Conservation (phyloP, 2,329 filamentous ascomycete species). For the Trichoderma pleuroti region DNA sequence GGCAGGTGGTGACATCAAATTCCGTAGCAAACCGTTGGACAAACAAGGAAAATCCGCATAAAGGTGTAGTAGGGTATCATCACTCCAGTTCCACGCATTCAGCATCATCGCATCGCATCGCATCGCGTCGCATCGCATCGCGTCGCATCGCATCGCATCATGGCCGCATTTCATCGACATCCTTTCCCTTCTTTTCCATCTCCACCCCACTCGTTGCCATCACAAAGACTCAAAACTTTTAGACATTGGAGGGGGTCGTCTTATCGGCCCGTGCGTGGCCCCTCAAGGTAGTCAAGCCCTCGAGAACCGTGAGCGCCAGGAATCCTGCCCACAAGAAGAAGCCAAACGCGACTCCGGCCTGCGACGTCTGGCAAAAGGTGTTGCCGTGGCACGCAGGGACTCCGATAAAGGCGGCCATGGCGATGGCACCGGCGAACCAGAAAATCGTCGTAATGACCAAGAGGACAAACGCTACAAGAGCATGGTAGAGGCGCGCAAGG, state of each 20-base stretch:
- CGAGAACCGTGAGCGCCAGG: constrained; percentile 45
- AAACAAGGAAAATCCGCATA: neutral
- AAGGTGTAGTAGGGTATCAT: constrained; percentile 15
- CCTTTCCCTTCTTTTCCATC: neutral
- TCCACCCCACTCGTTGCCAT: neutral
- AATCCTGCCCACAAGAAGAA: constrained; percentile 61
- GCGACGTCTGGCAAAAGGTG: constrained; percentile 54
- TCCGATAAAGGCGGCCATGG: constrained; percentile 64
- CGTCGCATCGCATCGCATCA: neutral
- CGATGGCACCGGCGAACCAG: constrained; percentile 86
- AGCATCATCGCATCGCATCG: neutral
- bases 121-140: neutral
- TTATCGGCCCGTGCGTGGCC: constrained; percentile 30
- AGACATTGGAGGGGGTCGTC: constrained; percentile 20
- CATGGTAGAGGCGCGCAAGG: constrained; percentile 58
- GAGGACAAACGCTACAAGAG: constrained; percentile 61
- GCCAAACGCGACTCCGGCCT: constrained; percentile 63
- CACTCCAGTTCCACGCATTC: neutral
- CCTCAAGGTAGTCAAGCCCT: constrained; percentile 42
- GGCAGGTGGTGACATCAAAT: neutral
- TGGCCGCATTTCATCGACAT: neutral
- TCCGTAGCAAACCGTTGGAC: neutral
- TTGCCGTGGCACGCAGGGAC: constrained; percentile 51
- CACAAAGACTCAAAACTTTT: neutral
- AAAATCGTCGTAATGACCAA: constrained; percentile 76